phyloP scores from a whole-genome alignment of 371 early-diverging fungal genomes.

The Agmasoma carcini region DNA sequence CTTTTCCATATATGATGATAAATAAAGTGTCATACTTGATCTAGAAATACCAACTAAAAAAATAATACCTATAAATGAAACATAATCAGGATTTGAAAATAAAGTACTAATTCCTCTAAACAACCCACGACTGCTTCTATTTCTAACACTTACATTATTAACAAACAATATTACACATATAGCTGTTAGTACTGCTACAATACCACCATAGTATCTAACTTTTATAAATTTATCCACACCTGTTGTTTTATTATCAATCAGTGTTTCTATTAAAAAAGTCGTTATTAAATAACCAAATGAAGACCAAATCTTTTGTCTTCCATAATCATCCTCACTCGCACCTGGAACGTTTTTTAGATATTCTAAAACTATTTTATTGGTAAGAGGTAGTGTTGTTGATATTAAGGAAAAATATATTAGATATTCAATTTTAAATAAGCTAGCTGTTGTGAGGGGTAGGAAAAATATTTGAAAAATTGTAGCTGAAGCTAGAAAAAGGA shows the following conservation, averaged over 20 bases:
- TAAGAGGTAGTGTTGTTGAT: constrained; percentile 29
- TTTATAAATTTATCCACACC: constrained; percentile 22
- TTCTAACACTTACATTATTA: constrained; percentile 1
- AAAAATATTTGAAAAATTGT: constrained; percentile 49
- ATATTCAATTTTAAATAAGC: constrained; percentile 26
- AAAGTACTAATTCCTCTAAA: constrained; percentile 32
- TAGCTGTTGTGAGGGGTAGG: constrained; percentile 2
- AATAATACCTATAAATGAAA: constrained; percentile 54
- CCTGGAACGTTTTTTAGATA: constrained; percentile 42
- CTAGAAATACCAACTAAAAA: constrained; percentile 54
- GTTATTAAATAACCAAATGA: constrained; percentile 48
- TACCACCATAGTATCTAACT: constrained; percentile 30
- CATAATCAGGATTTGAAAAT: constrained; percentile 42
- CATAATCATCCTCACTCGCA: constrained; percentile 42
- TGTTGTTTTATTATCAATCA: constrained; percentile 10
- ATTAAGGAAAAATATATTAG: constrained; percentile 32
- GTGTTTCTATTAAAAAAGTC: constrained; percentile 43
- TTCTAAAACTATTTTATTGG: constrained; percentile 51
- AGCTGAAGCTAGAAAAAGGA: constrained; percentile 23
- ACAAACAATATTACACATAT: constrained; percentile 24
- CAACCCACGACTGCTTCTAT: too few species aligned
- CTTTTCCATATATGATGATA: constrained; percentile 45
- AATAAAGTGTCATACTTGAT: constrained; percentile 51
- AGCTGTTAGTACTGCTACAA: constrained; percentile 11
- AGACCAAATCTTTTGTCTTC: constrained; percentile 52